Percentiles rank a stretch among this genome's conserved stretches.
phyloP scores from a whole-genome alignment of 1,284 basidiomycete species.

The Microbotryum saponariae region DNA sequence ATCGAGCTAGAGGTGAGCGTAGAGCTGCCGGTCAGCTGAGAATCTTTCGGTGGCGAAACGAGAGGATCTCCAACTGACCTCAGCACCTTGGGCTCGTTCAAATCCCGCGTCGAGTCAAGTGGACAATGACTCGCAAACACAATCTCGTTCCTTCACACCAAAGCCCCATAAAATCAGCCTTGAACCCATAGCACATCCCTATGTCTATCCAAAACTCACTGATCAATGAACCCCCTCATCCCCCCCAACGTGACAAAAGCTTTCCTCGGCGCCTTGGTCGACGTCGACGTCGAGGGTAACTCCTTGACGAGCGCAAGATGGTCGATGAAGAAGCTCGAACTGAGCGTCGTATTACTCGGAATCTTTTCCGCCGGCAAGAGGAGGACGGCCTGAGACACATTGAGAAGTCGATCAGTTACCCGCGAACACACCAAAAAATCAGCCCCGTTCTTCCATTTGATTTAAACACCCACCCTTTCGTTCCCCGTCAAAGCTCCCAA shows the following conservation, averaged over 20 bases:
- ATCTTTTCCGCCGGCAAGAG: slow-evolving; percentile 25
- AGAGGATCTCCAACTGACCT: slow-evolving; percentile 18
- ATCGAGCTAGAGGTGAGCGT: too few relatives aligned
- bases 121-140: slow-evolving; percentile 11
- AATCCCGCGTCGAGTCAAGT: too few relatives aligned
- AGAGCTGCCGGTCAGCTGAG: too few relatives aligned
- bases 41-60: too few relatives aligned
- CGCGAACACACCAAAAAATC: neutral
- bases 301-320: slow-evolving; percentile 20
- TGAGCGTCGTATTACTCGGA: slow-evolving; percentile 4
- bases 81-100: neutral
- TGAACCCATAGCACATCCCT: neutral
- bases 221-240: slow-evolving; percentile 9
- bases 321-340: slow-evolving; percentile 20
- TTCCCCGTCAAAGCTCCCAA: slow-evolving; percentile 8
- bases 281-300: neutral
- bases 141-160: slow-evolving; percentile 5
- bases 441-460: too few relatives aligned
- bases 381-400: slow-evolving; percentile 9
- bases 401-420: neutral
- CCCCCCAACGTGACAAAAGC: slow-evolving; percentile 24
- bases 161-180: neutral
- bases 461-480: slow-evolving; percentile 33
- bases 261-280: neutral
- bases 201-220: neutral